Evolutionary conservation across 73 alveolate species (phyloP).

Genomic region (Tetrahymena malaccensis): DNA sequence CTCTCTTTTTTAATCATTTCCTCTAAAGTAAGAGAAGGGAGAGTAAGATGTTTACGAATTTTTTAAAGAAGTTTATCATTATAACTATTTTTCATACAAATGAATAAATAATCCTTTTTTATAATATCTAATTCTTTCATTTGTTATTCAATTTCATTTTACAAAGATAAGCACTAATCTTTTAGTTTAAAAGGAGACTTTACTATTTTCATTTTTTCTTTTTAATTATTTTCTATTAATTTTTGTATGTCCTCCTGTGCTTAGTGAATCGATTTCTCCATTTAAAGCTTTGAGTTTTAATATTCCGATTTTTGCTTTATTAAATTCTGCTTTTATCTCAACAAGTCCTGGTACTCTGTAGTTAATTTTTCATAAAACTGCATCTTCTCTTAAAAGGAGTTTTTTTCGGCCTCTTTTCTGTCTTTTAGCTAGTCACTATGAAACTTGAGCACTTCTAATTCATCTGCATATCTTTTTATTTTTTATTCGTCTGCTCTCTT

Average conservation of each 20-base stretch:
- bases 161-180: background rate
- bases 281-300: background rate
- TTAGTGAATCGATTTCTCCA: background rate
- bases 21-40: background rate
- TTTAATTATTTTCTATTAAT: background rate
- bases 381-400: background rate
- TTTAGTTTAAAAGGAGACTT: background rate
- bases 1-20: background rate
- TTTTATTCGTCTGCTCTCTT: background rate
- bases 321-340: background rate
- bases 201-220: background rate
- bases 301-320: background rate
- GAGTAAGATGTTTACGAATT: background rate
- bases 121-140: background rate
- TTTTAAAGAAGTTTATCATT: background rate
- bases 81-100: background rate
- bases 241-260: background rate
- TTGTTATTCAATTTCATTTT: background rate
- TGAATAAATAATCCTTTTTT: background rate
- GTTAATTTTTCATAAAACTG: background rate
- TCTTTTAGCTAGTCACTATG: background rate
- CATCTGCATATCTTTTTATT: background rate
- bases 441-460: background rate
- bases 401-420: background rate
- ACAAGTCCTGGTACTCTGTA: background rate